A percentile compares a stretch with the other conserved stretches of the same genome.
Conservation (phyloP, 176 grass and related monocot species). For the Aegilops speltoides region DNA sequence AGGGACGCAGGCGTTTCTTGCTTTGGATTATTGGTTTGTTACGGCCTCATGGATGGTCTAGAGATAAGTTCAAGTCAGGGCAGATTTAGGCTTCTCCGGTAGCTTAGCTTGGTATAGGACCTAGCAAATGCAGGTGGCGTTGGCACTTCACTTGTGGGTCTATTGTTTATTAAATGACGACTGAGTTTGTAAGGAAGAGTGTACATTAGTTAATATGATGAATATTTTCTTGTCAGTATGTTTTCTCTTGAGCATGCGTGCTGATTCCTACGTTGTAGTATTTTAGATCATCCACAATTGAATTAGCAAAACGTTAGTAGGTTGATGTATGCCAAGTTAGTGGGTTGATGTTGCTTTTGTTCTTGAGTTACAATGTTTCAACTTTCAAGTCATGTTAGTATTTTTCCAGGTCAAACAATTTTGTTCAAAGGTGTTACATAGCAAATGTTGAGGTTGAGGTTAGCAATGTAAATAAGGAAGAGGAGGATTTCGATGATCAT, state of each 20-base stretch:
- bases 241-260: background rate
- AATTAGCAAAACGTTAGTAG: background rate
- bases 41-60: background rate
- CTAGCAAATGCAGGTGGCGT: background rate
- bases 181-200: background rate
- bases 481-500: slow-evolving; percentile 33
- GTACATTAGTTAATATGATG: background rate
- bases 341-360: background rate
- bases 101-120: background rate
- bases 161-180: background rate
- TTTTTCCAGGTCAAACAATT: slow-evolving; percentile 57
- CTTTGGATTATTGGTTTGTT: background rate
- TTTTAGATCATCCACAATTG: background rate
- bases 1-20: background rate
- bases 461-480: slow-evolving; percentile 39
- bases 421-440: slow-evolving; percentile 55
- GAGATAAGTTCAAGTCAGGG: background rate
- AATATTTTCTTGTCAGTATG: background rate
- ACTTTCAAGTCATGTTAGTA: background rate
- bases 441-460: slow-evolving; percentile 59
- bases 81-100: background rate
- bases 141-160: background rate
- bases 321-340: background rate
- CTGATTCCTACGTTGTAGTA: background rate
- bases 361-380: background rate